Percentiles rank a stretch among this genome's conserved stretches.
Evolutionary conservation across 2,329 filamentous ascomycete species (phyloP).

Genomic region (Aspergillus novofumigatus): DNA sequence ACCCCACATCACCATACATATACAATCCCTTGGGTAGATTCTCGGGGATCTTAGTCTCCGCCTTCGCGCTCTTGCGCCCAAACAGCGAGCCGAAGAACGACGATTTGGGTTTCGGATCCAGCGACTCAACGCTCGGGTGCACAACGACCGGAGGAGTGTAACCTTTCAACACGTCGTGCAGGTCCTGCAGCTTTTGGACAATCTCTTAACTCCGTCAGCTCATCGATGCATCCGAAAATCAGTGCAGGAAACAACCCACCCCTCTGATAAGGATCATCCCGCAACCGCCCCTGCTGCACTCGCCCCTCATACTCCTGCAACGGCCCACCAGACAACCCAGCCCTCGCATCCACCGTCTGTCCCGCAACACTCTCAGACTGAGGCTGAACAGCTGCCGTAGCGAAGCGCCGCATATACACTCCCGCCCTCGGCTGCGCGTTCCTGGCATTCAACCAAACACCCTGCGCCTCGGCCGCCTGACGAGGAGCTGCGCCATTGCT

Average conservation of each 20-base stretch:
- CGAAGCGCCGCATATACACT: constrained; percentile 12
- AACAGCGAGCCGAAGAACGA: constrained; percentile 51
- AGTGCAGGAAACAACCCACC: constrained; percentile 48
- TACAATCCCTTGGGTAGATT: constrained; percentile 84
- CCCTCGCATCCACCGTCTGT: constrained; percentile 1
- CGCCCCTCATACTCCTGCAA: constrained; percentile 83
- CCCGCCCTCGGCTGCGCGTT: not conserved
- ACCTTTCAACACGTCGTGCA: constrained; percentile 73
- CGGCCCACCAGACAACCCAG: constrained; percentile 54
- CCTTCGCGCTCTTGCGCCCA: constrained; percentile 21
- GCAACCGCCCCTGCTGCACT: constrained; percentile 67
- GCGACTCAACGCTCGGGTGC: constrained; percentile 71
- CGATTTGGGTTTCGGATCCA: constrained; percentile 50
- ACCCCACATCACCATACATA: constrained; percentile 93
- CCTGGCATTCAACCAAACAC: not conserved
- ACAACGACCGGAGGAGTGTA: constrained; percentile 72
- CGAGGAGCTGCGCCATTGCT: not conserved
- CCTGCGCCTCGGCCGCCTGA: not conserved
- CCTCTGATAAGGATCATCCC: constrained; percentile 88
- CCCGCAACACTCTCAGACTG: constrained; percentile 1
- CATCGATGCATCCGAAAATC: not conserved
- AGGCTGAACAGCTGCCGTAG: constrained; percentile 10
- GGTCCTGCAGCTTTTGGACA: constrained; percentile 80
- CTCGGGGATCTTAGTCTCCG: constrained; percentile 55
- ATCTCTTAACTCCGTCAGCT: constrained; percentile 55